Evolutionary conservation across 164 flowering plant genomes (phyloP).

Genomic region (Magnolia sinica): DNA sequence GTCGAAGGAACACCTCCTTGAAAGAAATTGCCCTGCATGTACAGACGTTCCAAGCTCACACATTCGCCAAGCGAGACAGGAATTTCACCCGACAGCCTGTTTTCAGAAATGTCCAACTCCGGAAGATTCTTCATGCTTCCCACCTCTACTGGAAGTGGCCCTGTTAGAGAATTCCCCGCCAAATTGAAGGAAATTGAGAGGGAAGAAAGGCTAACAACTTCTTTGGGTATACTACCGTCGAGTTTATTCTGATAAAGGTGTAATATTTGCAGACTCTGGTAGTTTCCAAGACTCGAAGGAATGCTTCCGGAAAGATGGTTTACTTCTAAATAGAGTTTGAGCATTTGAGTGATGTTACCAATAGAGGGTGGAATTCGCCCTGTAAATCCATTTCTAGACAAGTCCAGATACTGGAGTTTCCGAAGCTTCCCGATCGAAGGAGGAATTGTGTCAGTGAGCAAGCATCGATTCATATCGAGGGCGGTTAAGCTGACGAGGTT

Average conservation of each 20-base stretch:
- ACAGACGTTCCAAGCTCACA: slow-evolving; percentile 3
- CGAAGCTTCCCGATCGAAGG: slow-evolving; percentile 17
- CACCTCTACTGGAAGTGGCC: slow-evolving; percentile 22
- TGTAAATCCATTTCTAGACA: slow-evolving; percentile 17
- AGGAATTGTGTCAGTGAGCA: slow-evolving; percentile 26
- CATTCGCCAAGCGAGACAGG: slow-evolving; percentile 23
- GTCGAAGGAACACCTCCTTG: slow-evolving; percentile 24
- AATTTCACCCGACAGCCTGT: slow-evolving; percentile 27
- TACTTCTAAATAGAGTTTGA: neutral
- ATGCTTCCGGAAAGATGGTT: slow-evolving; percentile 27
- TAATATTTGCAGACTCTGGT: slow-evolving; percentile 4
- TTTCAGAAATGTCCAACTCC: slow-evolving; percentile 19
- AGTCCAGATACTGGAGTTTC: slow-evolving; percentile 4
- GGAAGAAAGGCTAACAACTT: slow-evolving; percentile 15
- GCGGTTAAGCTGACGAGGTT: slow-evolving; percentile 17
- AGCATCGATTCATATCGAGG: slow-evolving; percentile 5
- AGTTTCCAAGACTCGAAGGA: slow-evolving; percentile 28
- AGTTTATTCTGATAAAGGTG: slow-evolving; percentile 22
- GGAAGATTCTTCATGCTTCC: slow-evolving; percentile 16
- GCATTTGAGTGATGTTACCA: slow-evolving; percentile 20
- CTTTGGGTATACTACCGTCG: slow-evolving; percentile 19
- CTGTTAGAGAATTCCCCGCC: slow-evolving; percentile 18
- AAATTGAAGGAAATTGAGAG: slow-evolving; percentile 3
- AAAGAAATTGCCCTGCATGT: slow-evolving; percentile 20
- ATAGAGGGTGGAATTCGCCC: slow-evolving; percentile 26